Evolutionary conservation across 1,284 basidiomycete genomes (phyloP), one percentile per base, ranked within the genome.

Genomic region (Mycena sp.): DNA sequence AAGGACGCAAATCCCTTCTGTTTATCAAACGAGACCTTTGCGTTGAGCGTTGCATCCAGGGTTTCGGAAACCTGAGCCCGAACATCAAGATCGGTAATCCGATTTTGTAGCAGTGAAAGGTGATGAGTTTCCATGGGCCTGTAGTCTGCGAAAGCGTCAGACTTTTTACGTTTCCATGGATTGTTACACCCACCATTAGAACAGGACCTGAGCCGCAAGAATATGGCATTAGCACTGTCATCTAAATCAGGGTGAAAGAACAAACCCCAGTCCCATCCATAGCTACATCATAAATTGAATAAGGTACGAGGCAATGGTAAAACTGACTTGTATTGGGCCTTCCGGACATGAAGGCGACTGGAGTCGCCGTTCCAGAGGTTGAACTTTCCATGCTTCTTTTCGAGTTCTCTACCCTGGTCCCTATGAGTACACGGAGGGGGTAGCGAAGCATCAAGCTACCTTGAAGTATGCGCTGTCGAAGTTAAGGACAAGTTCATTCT

Each of bases 331-430:
- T 95, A 96, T 73, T 94, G 91, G 2, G 94, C 93, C 77, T 96
- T 96, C 53, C 95, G 87, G 44, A 95, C 90, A 72, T 96, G 92
- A 25, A 96, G 80, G 41, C 95, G 86, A 69, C 90, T 92, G 0
- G 92, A 89, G 73, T 95, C 93, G 6, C 95, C 95, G 71, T 96
- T 96, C 94, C 92, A 95, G 4, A 91, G 78, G 2, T 82, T 76
- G 37, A 85, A 73, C 72, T 89, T 91, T 7, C 81, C 83, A 61
- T 90, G 79, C 52, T 82, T 69, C 68, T 87, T 85, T 71, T 93
- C 90, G 4, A 90, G 76, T 58, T 84, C 85, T 67, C 87, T 84
- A 44, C 90, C 91, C 87, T 90, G 55, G 14, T 35, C 32, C 7
- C 9, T 9, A 6, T 51, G 17, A 32, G 25, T 12, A 48, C 49